Evolutionary conservation across 2,329 filamentous ascomycete genomes (phyloP).

Genomic region (Trichocomaceae sp.): DNA sequence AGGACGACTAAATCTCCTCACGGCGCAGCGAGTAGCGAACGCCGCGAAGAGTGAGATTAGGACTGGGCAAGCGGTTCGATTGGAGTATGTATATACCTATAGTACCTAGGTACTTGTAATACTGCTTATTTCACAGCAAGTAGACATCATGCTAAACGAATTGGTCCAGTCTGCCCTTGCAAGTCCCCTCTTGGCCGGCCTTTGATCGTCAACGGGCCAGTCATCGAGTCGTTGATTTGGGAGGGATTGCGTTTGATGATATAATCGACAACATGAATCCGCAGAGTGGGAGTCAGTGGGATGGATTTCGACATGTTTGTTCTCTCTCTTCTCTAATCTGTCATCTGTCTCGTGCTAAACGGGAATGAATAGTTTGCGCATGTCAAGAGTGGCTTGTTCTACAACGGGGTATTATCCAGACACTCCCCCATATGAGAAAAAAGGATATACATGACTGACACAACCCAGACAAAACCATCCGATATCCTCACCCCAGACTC

Average conservation of each 20-base stretch:
- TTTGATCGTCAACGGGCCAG: conserved; percentile 49
- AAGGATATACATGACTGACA: not conserved
- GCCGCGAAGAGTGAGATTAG: conserved; percentile 47
- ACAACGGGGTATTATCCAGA: conserved; percentile 32
- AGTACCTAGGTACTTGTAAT: too few species aligned
- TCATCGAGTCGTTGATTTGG: conserved; percentile 47
- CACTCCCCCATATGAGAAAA: not conserved
- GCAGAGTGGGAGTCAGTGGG: conserved; percentile 46
- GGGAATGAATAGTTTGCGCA: conserved; percentile 31
- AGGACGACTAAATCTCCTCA: conserved; percentile 50
- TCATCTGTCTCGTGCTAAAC: conserved; percentile 3
- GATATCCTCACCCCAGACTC: conserved; percentile 28
- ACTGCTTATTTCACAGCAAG: too few species aligned
- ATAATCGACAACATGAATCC: conserved; percentile 41
- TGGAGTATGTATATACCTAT: conserved; percentile 42
- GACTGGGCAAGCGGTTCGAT: conserved; percentile 50
- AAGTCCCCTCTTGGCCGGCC: conserved; percentile 47
- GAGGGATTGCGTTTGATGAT: conserved; percentile 39
- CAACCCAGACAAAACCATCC: conserved; percentile 26
- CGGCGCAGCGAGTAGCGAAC: conserved; percentile 48
- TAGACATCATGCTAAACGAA: not conserved
- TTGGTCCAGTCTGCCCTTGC: conserved; percentile 42
- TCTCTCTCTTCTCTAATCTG: not conserved
- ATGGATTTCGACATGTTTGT: conserved; percentile 44
- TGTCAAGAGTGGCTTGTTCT: conserved; percentile 31